Base-by-base conservation (phyloP, 2,329 filamentous ascomycete genomes). In the Penicillium aurantiogriseum region DNA sequence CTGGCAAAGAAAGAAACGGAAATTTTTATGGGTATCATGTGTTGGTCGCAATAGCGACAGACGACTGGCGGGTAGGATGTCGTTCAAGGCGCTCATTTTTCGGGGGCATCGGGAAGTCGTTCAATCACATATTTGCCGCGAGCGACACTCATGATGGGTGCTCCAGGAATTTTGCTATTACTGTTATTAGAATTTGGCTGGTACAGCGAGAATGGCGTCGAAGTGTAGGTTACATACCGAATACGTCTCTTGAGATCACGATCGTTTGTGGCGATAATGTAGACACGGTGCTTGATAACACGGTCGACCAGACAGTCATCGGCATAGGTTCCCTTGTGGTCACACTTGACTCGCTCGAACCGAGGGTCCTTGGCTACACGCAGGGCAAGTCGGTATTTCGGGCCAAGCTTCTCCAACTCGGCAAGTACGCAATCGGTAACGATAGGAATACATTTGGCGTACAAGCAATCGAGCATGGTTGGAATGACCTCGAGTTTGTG, bases 61-160 rank as follows among this genome's bases (percentile, higher is more conserved):
- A 49, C 21, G 51, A 57, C 21, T 29, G 49, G 29, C 15, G 6
- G 33, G 33, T 35, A 15, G 33, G 33, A 35, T 17, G 33, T 54
- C 38, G 43, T 33, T 33, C n/a, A 44, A 45, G 31, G 36, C 21
- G 35, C 53, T 85, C 65, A 67, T 58, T 67, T 67, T 44, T 92
- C 88, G 35, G 90, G 90, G 38, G 90, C 91, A 75, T 92, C 90
- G 5, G 92, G 92, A 61, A 97, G 77, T 68, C 92, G 85, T 81
- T 97, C 94, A 69, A 99, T 94, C 47, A 93, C 88, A 76, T 97
- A 97, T 76, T 97, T 97, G 45, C 90, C 91, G 69, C 90, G 85
- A 6, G 89, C 90, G 29, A 94, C 91, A 69, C 87, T 91, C 81
- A 96, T 81, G 54, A 85, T 83, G 2, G 83, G 83, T 13, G 84